Evolutionary conservation across 768 basidiomycete genomes (phyloP).

Genomic region (Lentinus brumalis): DNA sequence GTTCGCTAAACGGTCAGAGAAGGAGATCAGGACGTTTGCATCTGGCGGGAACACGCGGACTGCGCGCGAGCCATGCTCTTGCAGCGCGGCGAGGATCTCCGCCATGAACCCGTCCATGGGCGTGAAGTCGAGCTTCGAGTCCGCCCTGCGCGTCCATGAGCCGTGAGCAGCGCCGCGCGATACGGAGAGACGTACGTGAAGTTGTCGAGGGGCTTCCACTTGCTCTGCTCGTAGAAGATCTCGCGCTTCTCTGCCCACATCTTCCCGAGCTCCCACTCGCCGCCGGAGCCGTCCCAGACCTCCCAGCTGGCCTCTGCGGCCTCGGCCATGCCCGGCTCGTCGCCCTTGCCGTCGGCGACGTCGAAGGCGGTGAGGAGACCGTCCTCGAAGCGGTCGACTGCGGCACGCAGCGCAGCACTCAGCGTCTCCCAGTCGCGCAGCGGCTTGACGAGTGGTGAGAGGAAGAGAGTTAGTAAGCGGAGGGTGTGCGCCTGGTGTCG

Average conservation of each 20-base stretch:
- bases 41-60: conserved; percentile 84
- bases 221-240: conserved; percentile 84
- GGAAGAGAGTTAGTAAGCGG: conserved; percentile 71
- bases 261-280: conserved; percentile 90
- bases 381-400: conserved; percentile 89
- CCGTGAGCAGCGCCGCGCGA: not conserved
- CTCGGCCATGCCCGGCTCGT: conserved; percentile 79
- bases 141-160: conserved; percentile 38
- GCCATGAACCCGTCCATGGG: conserved; percentile 93
- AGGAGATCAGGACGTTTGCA: conserved; percentile 76
- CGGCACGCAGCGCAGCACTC: conserved; percentile 65
- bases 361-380: conserved; percentile 88
- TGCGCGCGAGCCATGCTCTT: conserved; percentile 77
- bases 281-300: conserved; percentile 55
- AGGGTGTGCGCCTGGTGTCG: conserved; percentile 67
- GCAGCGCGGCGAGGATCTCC: conserved; percentile 61
- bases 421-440: conserved; percentile 66
- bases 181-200: conserved; percentile 53
- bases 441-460: conserved; percentile 72
- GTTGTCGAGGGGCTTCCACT: conserved; percentile 83
- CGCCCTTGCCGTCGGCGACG: conserved; percentile 68
- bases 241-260: conserved; percentile 96
- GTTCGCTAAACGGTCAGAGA: conserved; percentile 79
- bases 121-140: conserved; percentile 74
- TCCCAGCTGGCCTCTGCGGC: conserved; percentile 87